Percentiles rank a stretch among this genome's conserved stretches.
Evolutionary conservation across 2,329 filamentous ascomycete genomes (phyloP).

Genomic region (Diaporthe citrichinensis): DNA sequence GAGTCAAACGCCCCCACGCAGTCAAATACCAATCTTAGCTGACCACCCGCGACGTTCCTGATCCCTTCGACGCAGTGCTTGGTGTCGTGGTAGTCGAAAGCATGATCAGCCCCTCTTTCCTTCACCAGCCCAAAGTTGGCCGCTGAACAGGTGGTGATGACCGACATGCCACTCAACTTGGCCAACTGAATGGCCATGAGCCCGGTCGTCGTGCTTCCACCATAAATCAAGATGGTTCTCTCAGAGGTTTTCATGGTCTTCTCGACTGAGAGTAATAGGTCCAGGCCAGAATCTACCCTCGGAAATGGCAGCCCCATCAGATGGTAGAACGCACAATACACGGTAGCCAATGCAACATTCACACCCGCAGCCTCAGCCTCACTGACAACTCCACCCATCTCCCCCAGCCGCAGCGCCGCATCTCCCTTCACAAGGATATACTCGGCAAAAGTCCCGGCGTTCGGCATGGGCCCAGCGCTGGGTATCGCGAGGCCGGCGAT

Average conservation of each 20-base stretch:
- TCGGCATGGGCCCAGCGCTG: neutral
- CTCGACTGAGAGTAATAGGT: rapidly evolving
- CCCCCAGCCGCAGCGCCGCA: neutral
- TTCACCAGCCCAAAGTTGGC: neutral
- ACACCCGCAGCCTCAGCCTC: neutral
- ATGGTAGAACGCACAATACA: neutral
- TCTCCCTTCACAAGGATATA: neutral
- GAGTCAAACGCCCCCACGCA: neutral
- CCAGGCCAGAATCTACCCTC: neutral
- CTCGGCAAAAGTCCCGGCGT: neutral
- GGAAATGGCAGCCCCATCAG: neutral
- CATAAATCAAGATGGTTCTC: neutral
- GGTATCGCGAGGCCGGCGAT: neutral
- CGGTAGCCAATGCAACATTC: neutral
- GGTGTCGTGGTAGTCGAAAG: neutral
- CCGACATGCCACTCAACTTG: neutral
- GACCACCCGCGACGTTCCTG: neutral
- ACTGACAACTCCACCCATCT: neutral
- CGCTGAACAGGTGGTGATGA: neutral
- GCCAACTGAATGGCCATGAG: neutral
- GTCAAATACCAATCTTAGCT: neutral
- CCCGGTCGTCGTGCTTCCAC: neutral
- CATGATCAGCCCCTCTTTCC: neutral
- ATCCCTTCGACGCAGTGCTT: neutral
- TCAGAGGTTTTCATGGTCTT: neutral